A percentile compares a stretch with the other conserved stretches of the same genome.
These are phyloP conservation scores for Zarea fungicola DNA, from an alignment of 2,329 filamentous ascomycete genomes.

Conservation along the genomic window DNA sequence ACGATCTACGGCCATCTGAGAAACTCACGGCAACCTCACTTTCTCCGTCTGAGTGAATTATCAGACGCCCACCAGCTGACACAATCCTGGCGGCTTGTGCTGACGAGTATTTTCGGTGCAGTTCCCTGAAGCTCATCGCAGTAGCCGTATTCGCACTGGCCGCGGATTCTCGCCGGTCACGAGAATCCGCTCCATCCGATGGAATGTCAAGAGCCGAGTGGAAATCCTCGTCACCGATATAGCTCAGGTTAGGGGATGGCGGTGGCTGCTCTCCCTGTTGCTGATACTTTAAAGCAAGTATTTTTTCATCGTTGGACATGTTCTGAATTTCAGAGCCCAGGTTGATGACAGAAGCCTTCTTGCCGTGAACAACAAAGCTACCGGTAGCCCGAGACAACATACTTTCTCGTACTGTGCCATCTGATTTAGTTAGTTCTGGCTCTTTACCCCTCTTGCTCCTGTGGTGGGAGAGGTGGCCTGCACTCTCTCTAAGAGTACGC, in stretches of 20 bases:
- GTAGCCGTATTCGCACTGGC: constrained; percentile 64
- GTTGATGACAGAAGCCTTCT: constrained; percentile 96
- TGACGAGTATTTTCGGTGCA: constrained; percentile 56
- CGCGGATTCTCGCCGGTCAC: constrained; percentile 53
- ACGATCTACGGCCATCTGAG: constrained; percentile 53
- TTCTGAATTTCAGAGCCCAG: constrained; percentile 88
- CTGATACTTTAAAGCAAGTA: constrained; percentile 56
- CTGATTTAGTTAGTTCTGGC: constrained; percentile 21
- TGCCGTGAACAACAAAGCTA: constrained; percentile 94
- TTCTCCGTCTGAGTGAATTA: constrained; percentile 51
- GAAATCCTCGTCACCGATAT: constrained; percentile 44
- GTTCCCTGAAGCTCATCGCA: constrained; percentile 57
- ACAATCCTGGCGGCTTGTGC: constrained; percentile 42
- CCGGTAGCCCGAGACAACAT: constrained; percentile 73
- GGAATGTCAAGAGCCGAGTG: constrained; percentile 44
- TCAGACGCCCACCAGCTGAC: constrained; percentile 36
- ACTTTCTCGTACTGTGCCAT: constrained; percentile 50
- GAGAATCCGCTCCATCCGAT: constrained; percentile 36
- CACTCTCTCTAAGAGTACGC: constrained; percentile 80
- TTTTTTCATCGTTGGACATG: constrained; percentile 66
- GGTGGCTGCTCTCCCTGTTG: constrained; percentile 35
- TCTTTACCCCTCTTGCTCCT: constrained; percentile 75
- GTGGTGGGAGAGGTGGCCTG: constrained; percentile 59
- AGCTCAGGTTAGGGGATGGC: constrained; percentile 31
- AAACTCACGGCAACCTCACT: constrained; percentile 56